These are phyloP conservation scores for Trametes gibbosa DNA, from an alignment of 768 basidiomycete species.

Conservation along the genomic window DNA sequence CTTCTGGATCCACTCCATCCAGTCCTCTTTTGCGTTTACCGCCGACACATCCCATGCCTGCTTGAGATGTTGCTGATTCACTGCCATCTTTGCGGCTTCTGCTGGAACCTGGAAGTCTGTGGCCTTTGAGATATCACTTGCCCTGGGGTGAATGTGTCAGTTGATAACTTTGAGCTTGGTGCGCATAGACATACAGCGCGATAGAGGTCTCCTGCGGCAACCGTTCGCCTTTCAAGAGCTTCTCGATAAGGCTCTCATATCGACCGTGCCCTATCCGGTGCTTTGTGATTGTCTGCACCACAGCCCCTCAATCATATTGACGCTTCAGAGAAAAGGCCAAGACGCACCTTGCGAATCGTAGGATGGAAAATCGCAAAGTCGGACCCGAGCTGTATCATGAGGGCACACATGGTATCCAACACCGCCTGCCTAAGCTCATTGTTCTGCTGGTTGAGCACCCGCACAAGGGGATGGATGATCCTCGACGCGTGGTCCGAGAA, in stretches of 20 bases:
- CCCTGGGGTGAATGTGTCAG: slow-evolving; percentile 44
- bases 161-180: slow-evolving; percentile 32
- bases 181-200: neutral
- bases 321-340: neutral
- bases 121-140: slow-evolving; percentile 57
- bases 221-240: slow-evolving; percentile 88
- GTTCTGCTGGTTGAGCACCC: slow-evolving; percentile 71
- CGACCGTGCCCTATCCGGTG: slow-evolving; percentile 75
- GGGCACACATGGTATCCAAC: slow-evolving; percentile 90
- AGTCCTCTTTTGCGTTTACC: slow-evolving; percentile 78
- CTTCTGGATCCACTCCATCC: slow-evolving; percentile 93
- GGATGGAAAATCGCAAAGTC: slow-evolving; percentile 98
- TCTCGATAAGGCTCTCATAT: slow-evolving; percentile 86
- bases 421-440: slow-evolving; percentile 83
- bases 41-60: slow-evolving; percentile 91
- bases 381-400: slow-evolving; percentile 90
- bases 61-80: slow-evolving; percentile 97
- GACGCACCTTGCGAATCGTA: slow-evolving; percentile 86
- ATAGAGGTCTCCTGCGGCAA: slow-evolving; percentile 68
- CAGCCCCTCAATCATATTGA: slow-evolving; percentile 1
- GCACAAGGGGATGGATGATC: slow-evolving; percentile 92
- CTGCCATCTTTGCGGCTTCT: slow-evolving; percentile 84
- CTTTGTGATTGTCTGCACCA: slow-evolving; percentile 63
- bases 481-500: slow-evolving; percentile 97
- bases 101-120: slow-evolving; percentile 75